Evolutionary conservation across 176 grass and related monocot genomes (phyloP), one percentile per base, ranked within the genome.

Genomic region (Oryza meyeriana): DNA sequence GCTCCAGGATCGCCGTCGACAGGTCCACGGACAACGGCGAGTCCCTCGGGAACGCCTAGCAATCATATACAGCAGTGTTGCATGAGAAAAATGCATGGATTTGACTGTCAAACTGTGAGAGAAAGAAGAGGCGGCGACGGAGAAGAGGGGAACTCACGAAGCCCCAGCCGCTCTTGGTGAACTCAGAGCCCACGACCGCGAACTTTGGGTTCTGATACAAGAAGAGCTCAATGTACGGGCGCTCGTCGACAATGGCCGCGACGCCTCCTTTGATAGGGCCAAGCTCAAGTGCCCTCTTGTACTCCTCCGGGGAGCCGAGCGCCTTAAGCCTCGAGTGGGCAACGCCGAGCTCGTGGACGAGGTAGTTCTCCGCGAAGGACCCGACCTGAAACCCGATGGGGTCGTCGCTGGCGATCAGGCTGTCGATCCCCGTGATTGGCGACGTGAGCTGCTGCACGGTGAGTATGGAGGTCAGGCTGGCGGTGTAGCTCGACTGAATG

Each of bases 401-500:
- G 8, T 90, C 89, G 11, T 90, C 84, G 27, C 89, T 87, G 71
- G 73, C 42, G 72, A 82, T 66, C 74, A 97, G 20, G 84, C 66
- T 85, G n/a, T 94, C 94, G 26, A 97, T 90, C 74, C 94, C 94
- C 72, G 75, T 76, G 45, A 97, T 57, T 40, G 87, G 81, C n/a
- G 91, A 87, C 66, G 79, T 75, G n/a, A 97, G 88, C 31, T 94
- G 89, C 86, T 97, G 91, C 73, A 97, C 91, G 12, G 94, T 97
- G 67, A 97, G 88, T 52, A 97, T 89, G 45, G 94, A 97, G 6
- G 91, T 94, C 83, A 97, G 75, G 86, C 76, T 94, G 8, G 94
- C 91, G 1, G 91, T 97, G 81, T 97, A 94, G 85, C 91, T 97
- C 52, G 89, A 97, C 83, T 97, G 89, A 50, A 97, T 90, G 72